A percentile compares a stretch with the other conserved stretches of the same genome.
phyloP scores from a whole-genome alignment of 139 green algal species.

The Zygnema circumcarinatum region DNA sequence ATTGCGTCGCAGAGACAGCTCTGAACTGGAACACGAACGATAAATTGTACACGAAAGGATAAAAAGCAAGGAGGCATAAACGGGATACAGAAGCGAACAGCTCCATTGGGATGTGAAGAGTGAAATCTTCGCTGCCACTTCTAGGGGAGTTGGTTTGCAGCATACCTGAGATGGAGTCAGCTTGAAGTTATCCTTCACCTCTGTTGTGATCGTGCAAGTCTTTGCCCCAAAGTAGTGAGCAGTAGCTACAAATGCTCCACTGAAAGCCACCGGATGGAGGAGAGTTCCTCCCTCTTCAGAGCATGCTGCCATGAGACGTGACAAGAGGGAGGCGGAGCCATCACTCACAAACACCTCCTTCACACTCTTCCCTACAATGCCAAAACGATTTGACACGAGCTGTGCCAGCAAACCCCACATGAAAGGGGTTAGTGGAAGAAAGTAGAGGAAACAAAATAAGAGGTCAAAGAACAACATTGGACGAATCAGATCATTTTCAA shows the following conservation, averaged over 20 bases:
- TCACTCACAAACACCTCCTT: constrained; percentile 23
- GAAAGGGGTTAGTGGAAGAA: too few relatives aligned
- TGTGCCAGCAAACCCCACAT: too few relatives aligned
- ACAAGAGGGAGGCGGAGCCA: neutral
- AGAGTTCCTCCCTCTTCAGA: constrained; percentile 17
- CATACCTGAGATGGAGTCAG: constrained; percentile 28
- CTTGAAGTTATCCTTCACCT: neutral
- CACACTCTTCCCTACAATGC: neutral
- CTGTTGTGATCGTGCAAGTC: neutral
- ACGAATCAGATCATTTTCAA: too few relatives aligned
- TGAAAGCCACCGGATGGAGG: constrained; percentile 1
- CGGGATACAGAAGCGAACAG: too few relatives aligned
- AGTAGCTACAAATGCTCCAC: constrained; percentile 22
- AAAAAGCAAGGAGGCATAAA: too few relatives aligned
- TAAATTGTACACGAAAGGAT: too few relatives aligned
- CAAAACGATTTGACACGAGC: constrained; percentile 16
- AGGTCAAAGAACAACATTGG: neutral
- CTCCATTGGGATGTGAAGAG: too few relatives aligned
- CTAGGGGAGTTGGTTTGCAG: too few relatives aligned
- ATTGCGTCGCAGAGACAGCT: too few relatives aligned
- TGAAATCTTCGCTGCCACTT: neutral
- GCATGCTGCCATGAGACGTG: constrained; percentile 42
- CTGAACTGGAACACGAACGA: too few relatives aligned
- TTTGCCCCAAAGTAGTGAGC: neutral
- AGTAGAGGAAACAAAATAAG: neutral